Evolutionary conservation across 345 rosid species (phyloP), one percentile per base, ranked within the genome.

Genomic region (Excoecaria agallocha): DNA sequence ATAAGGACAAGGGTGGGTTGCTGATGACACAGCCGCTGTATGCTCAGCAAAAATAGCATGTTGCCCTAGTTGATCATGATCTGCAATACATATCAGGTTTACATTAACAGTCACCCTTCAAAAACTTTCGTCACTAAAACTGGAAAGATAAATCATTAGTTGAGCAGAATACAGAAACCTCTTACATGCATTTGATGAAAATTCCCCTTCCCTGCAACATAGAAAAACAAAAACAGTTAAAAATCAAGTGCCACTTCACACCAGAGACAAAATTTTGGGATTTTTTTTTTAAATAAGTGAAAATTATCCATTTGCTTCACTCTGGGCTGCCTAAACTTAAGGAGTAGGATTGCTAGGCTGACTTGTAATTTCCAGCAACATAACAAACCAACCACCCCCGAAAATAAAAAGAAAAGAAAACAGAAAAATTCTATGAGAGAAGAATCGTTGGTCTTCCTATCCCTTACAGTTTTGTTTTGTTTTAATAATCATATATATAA

Each of bases 1-100:
- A 74, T 93, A 95, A 16, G 99, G 99, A 77, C 99, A 95, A 64
- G 93, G 90, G 78, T 95, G 97, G 43, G 83, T 81, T 15, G 91
- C 85, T 49, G 99, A 81, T 71, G 93, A 82, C 68, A 87, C 89
- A 11, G 90, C 83, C 19, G 94, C 84, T 16, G 94, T 72, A 68
- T 87, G 96, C 73, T 95, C 99, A 8, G 93, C 79, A 61, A 90
- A 90, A 57, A 87, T 68, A 35, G 90, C 88, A 76, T 83, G 89
- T 54, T 89, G 97, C 38, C 89, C 92, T 79, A 85, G 69, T 63
- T 85, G 84, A 81, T 89, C 97, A 70, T 91, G 91, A 89, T 94
- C 98, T 94, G 89, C 86, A 85, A 77, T 81, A 66, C 25, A 69
- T 51, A 74, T 57, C 66, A 73, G 37, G 51, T 54, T 30, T 57